Evolutionary conservation across 306 rosid genomes (phyloP).

Genomic region (Sechiopsis laciniata): DNA sequence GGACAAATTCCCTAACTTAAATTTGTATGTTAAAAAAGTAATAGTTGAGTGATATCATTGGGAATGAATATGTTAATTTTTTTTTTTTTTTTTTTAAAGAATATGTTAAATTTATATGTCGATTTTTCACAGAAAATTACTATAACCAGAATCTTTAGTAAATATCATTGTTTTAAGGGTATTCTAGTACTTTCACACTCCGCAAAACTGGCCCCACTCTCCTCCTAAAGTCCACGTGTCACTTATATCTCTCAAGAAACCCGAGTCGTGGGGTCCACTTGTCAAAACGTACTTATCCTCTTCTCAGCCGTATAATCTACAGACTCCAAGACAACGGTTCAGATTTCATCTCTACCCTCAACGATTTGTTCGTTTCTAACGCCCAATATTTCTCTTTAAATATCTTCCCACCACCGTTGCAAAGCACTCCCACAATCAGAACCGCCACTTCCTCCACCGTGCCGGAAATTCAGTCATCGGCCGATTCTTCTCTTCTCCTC

Average conservation of each 20-base stretch:
- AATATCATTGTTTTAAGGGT: neutral
- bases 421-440: neutral
- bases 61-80: no score
- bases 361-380: slow-evolving; percentile 57
- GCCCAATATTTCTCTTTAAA: slow-evolving; percentile 34
- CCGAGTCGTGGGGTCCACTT: slow-evolving; percentile 34
- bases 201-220: neutral
- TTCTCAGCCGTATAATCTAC: slow-evolving; percentile 31
- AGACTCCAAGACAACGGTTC: slow-evolving; percentile 20
- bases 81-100: no score
- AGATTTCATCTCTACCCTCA: slow-evolving; percentile 23
- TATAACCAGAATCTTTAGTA: no score
- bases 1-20: no score
- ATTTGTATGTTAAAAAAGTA: no score
- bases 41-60: no score
- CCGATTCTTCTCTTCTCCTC: neutral
- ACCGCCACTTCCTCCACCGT: neutral
- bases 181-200: slow-evolving; percentile 34
- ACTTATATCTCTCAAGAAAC: neutral
- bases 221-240: slow-evolving; percentile 7
- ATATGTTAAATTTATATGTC: no score
- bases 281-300: slow-evolving; percentile 45
- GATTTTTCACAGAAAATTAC: no score
- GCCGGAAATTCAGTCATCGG: neutral
- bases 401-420: neutral